These are phyloP conservation scores for Leptographium wingfieldii DNA, from an alignment of 2,329 filamentous ascomycete species.

Conservation along the genomic window DNA sequence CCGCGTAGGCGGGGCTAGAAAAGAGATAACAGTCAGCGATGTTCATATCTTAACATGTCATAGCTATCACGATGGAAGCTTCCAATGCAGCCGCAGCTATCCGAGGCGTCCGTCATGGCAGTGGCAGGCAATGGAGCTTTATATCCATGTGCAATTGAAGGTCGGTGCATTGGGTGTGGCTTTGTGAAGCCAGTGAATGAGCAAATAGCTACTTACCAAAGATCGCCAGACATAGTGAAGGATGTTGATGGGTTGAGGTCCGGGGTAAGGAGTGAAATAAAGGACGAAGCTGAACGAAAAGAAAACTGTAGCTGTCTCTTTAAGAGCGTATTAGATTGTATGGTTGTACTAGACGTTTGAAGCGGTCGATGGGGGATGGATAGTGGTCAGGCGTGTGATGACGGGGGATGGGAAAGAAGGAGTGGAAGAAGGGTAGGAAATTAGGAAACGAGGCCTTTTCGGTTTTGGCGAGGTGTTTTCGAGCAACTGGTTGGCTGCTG, in stretches of 20 bases:
- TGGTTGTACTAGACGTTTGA: not conserved
- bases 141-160: not conserved
- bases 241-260: constrained; percentile 1
- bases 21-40: constrained; percentile 7
- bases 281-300: not conserved
- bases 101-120: not conserved
- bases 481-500: constrained; percentile 15
- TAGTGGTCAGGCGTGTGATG: not conserved
- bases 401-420: constrained; percentile 5
- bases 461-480: constrained; percentile 21
- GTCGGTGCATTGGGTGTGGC: not conserved
- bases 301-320: not conserved
- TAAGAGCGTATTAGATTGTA: not conserved
- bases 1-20: constrained; percentile 89
- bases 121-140: not conserved
- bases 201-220: constrained; percentile 9
- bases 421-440: constrained; percentile 3
- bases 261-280: constrained; percentile 1
- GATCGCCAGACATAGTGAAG: constrained; percentile 12
- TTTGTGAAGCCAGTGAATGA: not conserved
- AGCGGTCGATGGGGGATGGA: constrained; percentile 8
- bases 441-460: constrained; percentile 13
- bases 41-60: not conserved
- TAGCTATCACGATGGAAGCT: not conserved
- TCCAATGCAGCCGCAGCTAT: not conserved